These are phyloP conservation scores for Flaveria trinervia DNA, from an alignment of 129 eudicot genomes.

Conservation along the genomic window DNA sequence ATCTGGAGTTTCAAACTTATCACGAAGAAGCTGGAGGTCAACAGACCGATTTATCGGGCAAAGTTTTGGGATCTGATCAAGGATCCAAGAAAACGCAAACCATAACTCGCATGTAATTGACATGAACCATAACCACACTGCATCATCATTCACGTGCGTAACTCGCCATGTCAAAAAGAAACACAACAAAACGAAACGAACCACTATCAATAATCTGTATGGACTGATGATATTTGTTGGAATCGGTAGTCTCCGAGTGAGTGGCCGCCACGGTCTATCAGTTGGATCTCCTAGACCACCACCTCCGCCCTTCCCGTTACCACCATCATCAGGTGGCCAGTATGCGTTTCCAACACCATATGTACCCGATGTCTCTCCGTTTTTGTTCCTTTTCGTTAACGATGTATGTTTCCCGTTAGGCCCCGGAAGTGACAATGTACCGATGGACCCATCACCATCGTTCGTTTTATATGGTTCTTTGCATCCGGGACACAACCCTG, in stretches of 20 bases:
- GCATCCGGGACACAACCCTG: conserved; percentile 83
- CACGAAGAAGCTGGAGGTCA: conserved; percentile 62
- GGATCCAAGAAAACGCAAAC: conserved; percentile 94
- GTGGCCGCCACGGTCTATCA: conserved; percentile 84
- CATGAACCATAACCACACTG: conserved; percentile 87
- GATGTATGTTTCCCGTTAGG: conserved; percentile 46
- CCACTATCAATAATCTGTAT: conserved; percentile 62
- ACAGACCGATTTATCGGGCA: conserved; percentile 59
- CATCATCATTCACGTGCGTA: conserved; percentile 71
- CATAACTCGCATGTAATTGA: conserved; percentile 76
- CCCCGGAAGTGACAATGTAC: conserved; percentile 55
- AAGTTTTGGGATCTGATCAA: conserved; percentile 78
- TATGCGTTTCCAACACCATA: conserved; percentile 91
- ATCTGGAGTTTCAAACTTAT: conserved; percentile 71
- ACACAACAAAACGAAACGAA: conserved; percentile 52
- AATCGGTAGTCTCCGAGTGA: conserved; percentile 56
- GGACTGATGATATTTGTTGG: conserved; percentile 69
- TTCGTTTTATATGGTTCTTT: conserved; percentile 67
- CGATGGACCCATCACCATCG: conserved; percentile 50
- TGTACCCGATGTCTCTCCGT: conserved; percentile 75
- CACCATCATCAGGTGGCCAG: conserved; percentile 75
- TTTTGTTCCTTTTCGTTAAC: conserved; percentile 65
- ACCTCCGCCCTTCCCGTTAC: conserved; percentile 35
- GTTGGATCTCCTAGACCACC: conserved; percentile 45
- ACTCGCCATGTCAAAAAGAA: conserved; percentile 84